Base-by-base conservation (phyloP, 768 basidiomycete species). In the Mycena crocata region DNA sequence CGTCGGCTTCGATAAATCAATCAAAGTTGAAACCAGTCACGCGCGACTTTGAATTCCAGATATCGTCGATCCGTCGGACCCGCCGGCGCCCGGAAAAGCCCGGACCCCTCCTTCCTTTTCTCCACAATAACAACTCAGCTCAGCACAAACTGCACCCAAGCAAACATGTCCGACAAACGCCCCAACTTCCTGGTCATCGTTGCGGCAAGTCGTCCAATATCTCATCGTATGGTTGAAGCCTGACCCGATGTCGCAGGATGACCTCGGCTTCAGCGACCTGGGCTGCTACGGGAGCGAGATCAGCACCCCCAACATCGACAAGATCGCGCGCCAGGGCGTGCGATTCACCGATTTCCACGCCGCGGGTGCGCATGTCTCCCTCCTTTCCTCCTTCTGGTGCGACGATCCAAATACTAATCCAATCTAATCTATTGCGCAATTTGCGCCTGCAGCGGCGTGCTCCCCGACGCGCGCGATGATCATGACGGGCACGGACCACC, bases 291-390 rank as follows among this genome's bases (percentile, higher is more conserved):
- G 59, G 7, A 52, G 59, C 48, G 59, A 61, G 30, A 61, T 61
- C 3, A 61, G 44, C 50, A 61, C 59, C 1, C 59, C 59, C 30
- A 61, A 52, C 23, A 61, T 61, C 39, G 59, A 61, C 39, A 61
- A 61, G 39, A 61, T 61, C 19, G 59, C 59, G 6, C 31, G 39
- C 6, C 37, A 23, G 1, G 59, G 59, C 34, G 59, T 61, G 23
- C 59, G 59, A 50, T 61, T 61, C 40, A 61, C 59, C 30, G 59
- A 61, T 52, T 61, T 61, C 59, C 59, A 61, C 26, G 59, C 59
- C 15, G 59, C 59, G 19, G 57, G 57, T 59, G 34, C 57, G 57
- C n/a, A 23, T 12, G 6, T 15, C 13, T n/a, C n/a, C n/a, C n/a
- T n/a, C n/a, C n/a, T n/a, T n/a, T n/a, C n/a, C n/a, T n/a, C n/a